Evolutionary conservation across 192 early-diverging fungal species (phyloP).

Genomic region (Coemansia javaensis): DNA sequence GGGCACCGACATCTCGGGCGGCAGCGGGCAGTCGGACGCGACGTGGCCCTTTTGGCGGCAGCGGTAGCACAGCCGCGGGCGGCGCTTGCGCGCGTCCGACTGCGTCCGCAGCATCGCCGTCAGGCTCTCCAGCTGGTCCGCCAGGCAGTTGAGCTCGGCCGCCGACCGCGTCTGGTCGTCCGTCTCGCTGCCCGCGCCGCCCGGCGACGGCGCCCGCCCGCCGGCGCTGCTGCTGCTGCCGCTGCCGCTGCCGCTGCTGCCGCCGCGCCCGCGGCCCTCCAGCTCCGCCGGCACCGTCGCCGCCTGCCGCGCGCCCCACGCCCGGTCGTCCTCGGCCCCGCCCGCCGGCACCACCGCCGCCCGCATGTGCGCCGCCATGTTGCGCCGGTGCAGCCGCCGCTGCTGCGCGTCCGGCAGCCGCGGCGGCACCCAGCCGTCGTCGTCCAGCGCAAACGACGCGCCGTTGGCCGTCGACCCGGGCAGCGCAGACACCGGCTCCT

Average conservation of each 20-base stretch:
- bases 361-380: conserved; percentile 14
- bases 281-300: too few relatives aligned
- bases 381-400: conserved; percentile 40
- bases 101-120: conserved; percentile 38
- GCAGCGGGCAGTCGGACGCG: conserved; percentile 36
- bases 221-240: background rate
- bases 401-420: conserved; percentile 28
- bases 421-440: conserved; percentile 35
- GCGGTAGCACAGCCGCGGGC: conserved; percentile 45
- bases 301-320: background rate
- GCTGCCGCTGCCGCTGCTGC: too few relatives aligned
- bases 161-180: conserved; percentile 32
- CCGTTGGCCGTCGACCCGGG: conserved; percentile 40
- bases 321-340: too few relatives aligned
- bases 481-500: too few relatives aligned
- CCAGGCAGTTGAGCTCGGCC: conserved; percentile 32
- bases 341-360: too few relatives aligned
- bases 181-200: conserved; percentile 14
- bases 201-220: conserved; percentile 10
- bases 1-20: conserved; percentile 21
- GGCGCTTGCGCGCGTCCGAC: conserved; percentile 37
- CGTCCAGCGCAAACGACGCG: conserved; percentile 41
- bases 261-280: too few relatives aligned
- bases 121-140: conserved; percentile 43
- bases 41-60: conserved; percentile 49